Percentiles rank a stretch among this genome's conserved stretches.
phyloP scores from a whole-genome alignment of 441 rosid species.

The Mallotus repandus region DNA sequence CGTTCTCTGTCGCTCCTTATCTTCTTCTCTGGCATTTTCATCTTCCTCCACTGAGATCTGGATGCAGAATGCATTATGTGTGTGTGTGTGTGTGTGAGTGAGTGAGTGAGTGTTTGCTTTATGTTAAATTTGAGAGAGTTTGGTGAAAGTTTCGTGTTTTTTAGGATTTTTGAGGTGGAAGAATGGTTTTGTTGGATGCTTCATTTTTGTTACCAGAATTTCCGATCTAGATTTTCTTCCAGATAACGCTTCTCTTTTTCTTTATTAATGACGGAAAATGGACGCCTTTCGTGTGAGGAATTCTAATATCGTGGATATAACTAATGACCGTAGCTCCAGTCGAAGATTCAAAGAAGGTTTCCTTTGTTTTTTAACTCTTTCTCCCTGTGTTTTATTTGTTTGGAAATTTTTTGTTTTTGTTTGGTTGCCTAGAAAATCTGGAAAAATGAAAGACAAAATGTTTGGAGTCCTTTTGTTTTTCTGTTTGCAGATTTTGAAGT shows the following conservation, averaged over 20 bases:
- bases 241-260: too few relatives aligned
- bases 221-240: not conserved
- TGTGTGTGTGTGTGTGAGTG: too few relatives aligned
- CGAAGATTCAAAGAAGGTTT: constrained; percentile 40
- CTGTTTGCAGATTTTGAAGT: too few relatives aligned
- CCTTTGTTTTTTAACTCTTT: not conserved
- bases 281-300: constrained; percentile 41
- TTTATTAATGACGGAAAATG: constrained; percentile 43
- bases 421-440: constrained; percentile 27
- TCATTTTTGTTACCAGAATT: constrained; percentile 5
- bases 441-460: not conserved
- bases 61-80: too few relatives aligned
- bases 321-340: constrained; percentile 31
- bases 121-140: too few relatives aligned
- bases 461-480: not conserved
- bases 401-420: not conserved
- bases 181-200: constrained; percentile 29
- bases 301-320: constrained; percentile 21
- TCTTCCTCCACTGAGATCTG: too few relatives aligned
- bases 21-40: too few relatives aligned
- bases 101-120: too few relatives aligned
- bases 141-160: too few relatives aligned
- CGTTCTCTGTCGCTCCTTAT: too few relatives aligned
- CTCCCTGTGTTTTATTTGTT: too few relatives aligned
- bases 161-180: constrained; percentile 1